Conservation (phyloP, 768 basidiomycete genomes). For the Kwoniella botswanensis region DNA sequence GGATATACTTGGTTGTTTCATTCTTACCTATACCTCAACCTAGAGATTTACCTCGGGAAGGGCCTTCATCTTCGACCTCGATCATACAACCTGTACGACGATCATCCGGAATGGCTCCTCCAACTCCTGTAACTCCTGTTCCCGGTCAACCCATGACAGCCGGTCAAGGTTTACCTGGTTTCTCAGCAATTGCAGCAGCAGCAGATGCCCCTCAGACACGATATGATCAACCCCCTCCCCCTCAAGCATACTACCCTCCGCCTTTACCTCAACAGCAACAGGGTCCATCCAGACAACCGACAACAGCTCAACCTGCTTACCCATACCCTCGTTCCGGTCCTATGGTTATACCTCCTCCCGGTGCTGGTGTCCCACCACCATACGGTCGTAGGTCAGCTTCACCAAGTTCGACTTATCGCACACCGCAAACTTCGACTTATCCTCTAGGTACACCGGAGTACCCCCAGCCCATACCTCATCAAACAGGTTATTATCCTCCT, state of each 20-base stretch:
- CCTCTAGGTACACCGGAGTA: slow-evolving; percentile 16
- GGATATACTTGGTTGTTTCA: slow-evolving; percentile 39
- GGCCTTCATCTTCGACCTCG: background rate
- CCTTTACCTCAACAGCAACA: slow-evolving; percentile 4
- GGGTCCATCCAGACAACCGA: slow-evolving; percentile 6
- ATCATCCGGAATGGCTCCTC: slow-evolving; percentile 22
- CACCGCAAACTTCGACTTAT: slow-evolving; percentile 21
- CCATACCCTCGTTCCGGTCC: slow-evolving; percentile 16
- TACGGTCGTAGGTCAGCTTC: slow-evolving; percentile 15
- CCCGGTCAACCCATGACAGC: slow-evolving; percentile 4
- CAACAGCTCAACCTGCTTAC: slow-evolving; percentile 12
- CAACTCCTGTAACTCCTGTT: slow-evolving; percentile 24
- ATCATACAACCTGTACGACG: slow-evolving; percentile 9
- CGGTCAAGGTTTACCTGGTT: slow-evolving; percentile 27
- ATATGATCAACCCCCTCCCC: slow-evolving; percentile 17
- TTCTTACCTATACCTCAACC: slow-evolving; percentile 31
- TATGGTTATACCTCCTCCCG: slow-evolving; percentile 3
- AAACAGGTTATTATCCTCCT: slow-evolving; percentile 15
- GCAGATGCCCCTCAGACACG: slow-evolving; percentile 24
- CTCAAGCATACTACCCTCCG: slow-evolving; percentile 24
- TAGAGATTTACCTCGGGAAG: slow-evolving; percentile 18
- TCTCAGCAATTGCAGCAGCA: slow-evolving; percentile 27
- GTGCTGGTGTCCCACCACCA: background rate
- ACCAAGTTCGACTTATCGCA: slow-evolving; percentile 22
- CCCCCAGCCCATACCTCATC: slow-evolving; percentile 8